phyloP scores from a whole-genome alignment of 768 basidiomycete species.

The Macrolepiota albuminosa region DNA sequence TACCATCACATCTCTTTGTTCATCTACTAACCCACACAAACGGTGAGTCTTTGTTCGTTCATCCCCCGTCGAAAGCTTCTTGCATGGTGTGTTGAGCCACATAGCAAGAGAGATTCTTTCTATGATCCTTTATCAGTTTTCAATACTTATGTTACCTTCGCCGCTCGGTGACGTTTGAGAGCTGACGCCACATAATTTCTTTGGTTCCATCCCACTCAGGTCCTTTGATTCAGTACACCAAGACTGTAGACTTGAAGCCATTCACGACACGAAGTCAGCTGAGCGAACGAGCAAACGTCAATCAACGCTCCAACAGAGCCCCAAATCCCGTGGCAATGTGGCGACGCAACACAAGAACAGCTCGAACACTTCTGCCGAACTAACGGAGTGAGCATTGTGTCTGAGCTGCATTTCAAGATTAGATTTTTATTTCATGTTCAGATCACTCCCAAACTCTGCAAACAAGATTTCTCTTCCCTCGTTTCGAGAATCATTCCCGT shows the following conservation, averaged over 20 bases:
- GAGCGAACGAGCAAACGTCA: not conserved
- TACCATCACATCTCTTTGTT: not conserved
- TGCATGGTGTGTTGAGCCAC: not conserved
- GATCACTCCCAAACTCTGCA: not conserved
- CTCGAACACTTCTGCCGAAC: not conserved
- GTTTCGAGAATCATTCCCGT: constrained; percentile 16
- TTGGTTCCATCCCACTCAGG: not conserved
- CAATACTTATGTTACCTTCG: not conserved
- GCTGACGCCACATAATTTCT: constrained; percentile 10
- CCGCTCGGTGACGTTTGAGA: not conserved
- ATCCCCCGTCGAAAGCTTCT: not conserved
- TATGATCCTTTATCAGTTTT: not conserved
- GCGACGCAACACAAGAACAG: not conserved
- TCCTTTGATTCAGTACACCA: not conserved
- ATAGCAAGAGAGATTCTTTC: not conserved
- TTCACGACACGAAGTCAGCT: not conserved
- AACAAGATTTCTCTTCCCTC: constrained; percentile 12
- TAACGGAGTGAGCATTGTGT: not conserved
- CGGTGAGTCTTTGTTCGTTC: not conserved
- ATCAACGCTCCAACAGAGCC: not conserved
- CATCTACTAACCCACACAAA: not conserved
- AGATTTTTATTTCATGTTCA: not conserved
- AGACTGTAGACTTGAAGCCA: not conserved
- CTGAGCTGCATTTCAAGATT: not conserved
- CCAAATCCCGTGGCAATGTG: not conserved